Percentiles rank a stretch among this genome's conserved stretches.
Conservation (phyloP, 352 stramenopile species). For the Pythium pyrilobum region DNA sequence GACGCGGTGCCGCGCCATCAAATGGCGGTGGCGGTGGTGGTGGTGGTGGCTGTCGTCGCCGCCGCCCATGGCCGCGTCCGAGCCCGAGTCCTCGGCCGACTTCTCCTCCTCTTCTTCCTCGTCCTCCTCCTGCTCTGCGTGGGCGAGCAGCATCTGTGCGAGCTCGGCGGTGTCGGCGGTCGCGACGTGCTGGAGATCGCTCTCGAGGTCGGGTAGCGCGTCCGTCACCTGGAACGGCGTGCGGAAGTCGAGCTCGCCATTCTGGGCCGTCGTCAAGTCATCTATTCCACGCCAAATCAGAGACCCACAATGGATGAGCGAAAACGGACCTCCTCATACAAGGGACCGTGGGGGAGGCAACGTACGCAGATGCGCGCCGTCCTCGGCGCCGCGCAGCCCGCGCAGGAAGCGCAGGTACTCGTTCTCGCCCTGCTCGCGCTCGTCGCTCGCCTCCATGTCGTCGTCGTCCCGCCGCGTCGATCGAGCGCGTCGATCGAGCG, state of each 20-base stretch:
- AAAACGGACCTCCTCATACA: neutral
- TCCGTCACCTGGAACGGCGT: conserved; percentile 58
- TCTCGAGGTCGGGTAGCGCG: conserved; percentile 55
- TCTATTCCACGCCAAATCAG: conserved; percentile 21
- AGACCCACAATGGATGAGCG: neutral
- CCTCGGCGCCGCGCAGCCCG: conserved; percentile 50
- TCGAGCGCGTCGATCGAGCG: no score
- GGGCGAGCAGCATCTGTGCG: conserved; percentile 60
- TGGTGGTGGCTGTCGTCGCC: neutral
- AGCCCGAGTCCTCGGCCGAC: conserved; percentile 6
- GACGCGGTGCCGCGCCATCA: no score
- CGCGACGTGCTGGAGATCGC: conserved; percentile 32
- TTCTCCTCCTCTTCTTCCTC: conserved; percentile 12
- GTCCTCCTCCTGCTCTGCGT: conserved; percentile 46
- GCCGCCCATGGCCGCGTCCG: conserved; percentile 1
- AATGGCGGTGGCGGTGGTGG: neutral
- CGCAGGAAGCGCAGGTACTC: conserved; percentile 79
- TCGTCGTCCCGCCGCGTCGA: neutral
- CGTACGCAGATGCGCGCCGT: conserved; percentile 23
- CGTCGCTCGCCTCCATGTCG: conserved; percentile 23
- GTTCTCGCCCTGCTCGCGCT: conserved; percentile 39
- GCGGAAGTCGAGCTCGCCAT: conserved; percentile 69
- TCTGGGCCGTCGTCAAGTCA: conserved; percentile 45
- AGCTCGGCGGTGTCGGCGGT: conserved; percentile 59
- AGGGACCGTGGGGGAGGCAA: neutral